Percentiles rank a stretch among this genome's conserved stretches.
Evolutionary conservation across 495 filamentous ascomycete species (phyloP).

Genomic region (Penicillium ucsense): DNA sequence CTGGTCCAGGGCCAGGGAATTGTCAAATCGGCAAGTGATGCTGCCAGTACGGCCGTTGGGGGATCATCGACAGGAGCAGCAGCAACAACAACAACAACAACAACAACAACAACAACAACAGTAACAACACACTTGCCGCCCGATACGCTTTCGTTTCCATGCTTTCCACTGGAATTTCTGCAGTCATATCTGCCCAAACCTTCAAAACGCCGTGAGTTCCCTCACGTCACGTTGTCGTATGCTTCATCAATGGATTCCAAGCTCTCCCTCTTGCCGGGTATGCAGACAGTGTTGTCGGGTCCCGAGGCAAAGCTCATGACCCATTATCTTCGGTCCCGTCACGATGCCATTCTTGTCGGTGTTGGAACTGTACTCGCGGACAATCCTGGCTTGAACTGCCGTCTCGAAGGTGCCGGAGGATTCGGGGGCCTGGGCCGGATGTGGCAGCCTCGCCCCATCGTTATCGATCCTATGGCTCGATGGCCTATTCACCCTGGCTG

Average conservation of each 20-base stretch:
- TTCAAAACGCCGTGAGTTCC: slow-evolving; percentile 22
- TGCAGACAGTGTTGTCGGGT: slow-evolving; percentile 71
- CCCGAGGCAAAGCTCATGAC: slow-evolving; percentile 80
- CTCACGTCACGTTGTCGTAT: slow-evolving; percentile 70
- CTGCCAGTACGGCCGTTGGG: slow-evolving; percentile 8
- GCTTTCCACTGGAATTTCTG: slow-evolving; percentile 34
- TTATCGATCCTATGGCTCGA: slow-evolving; percentile 63
- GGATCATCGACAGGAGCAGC: slow-evolving; percentile 11
- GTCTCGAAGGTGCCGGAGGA: slow-evolving; percentile 49
- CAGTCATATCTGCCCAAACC: slow-evolving; percentile 37
- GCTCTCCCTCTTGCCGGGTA: slow-evolving; percentile 63
- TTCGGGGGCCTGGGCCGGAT: slow-evolving; percentile 43
- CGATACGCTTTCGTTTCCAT: slow-evolving; percentile 37
- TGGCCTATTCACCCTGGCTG: slow-evolving; percentile 53
- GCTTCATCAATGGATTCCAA: slow-evolving; percentile 81
- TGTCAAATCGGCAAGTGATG: slow-evolving; percentile 20
- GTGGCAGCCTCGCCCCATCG: slow-evolving; percentile 65
- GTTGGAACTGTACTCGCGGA: slow-evolving; percentile 76
- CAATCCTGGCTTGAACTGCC: slow-evolving; percentile 74
- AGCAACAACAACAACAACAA: not conserved
- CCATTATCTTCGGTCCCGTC: slow-evolving; percentile 71
- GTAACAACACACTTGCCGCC: slow-evolving; percentile 25
- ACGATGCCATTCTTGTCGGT: slow-evolving; percentile 79
- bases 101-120: slow-evolving; percentile 11
- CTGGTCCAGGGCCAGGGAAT: slow-evolving; percentile 44